A percentile compares a stretch with the other conserved stretches of the same genome.
phyloP scores from a whole-genome alignment of 1,139 yeast genomes.

The Protomyces lactucae-debilis region DNA sequence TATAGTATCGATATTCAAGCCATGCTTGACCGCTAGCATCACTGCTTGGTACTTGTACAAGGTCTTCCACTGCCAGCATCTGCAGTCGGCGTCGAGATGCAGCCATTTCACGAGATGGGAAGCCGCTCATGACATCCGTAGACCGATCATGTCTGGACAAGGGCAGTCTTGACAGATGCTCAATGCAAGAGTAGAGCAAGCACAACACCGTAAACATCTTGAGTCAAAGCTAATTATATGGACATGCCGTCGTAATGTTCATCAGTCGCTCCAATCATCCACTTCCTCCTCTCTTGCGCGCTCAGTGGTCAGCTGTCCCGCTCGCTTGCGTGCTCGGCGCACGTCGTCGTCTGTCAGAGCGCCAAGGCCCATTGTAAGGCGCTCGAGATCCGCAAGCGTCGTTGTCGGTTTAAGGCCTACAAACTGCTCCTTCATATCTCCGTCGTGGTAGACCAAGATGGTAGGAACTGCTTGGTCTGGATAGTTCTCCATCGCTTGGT shows the following conservation, averaged over 20 bases:
- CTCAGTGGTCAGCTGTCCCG: conserved; percentile 4
- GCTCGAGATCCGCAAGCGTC: conserved; percentile 12
- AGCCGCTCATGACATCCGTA: background rate
- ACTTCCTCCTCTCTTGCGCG: conserved; percentile 14
- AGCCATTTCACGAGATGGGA: background rate
- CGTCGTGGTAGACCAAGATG: conserved; percentile 65
- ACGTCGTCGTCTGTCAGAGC: conserved; percentile 24
- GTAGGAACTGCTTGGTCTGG: conserved; percentile 92
- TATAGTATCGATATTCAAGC: background rate
- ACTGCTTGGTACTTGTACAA: background rate
- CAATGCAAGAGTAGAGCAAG: too few relatives aligned
- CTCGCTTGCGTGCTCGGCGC: conserved; percentile 15
- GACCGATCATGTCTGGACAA: background rate
- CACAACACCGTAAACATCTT: too few relatives aligned
- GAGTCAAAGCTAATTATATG: too few relatives aligned
- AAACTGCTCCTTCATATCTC: conserved; percentile 28
- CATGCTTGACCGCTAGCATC: background rate
- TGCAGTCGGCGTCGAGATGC: too few relatives aligned
- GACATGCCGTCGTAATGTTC: background rate
- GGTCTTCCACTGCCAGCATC: too few relatives aligned
- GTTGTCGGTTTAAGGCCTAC: conserved; percentile 21
- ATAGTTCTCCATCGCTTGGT: conserved; percentile 84
- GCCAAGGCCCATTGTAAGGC: conserved; percentile 12
- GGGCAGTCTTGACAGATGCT: background rate
- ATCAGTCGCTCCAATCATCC: conserved; percentile 24